phyloP scores from a whole-genome alignment of 306 rosid genomes.

The Prunus kanzakura region DNA sequence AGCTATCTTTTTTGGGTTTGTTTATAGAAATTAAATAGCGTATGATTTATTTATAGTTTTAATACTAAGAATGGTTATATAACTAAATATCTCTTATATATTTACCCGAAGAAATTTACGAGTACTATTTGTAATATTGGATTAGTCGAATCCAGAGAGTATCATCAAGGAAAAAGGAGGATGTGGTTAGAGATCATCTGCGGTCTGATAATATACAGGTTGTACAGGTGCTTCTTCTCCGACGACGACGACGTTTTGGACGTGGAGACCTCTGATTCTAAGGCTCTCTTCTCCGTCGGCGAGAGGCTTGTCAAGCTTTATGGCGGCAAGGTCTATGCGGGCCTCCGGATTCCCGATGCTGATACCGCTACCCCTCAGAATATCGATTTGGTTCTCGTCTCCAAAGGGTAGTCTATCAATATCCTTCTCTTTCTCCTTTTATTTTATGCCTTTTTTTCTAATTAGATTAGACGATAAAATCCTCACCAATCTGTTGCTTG shows the following conservation, averaged over 20 bases:
- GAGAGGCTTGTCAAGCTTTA: slow-evolving; percentile 66
- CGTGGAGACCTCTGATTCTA: slow-evolving; percentile 55
- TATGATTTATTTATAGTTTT: rapidly evolving
- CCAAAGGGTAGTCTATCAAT: slow-evolving; percentile 41
- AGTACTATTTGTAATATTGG: too few species aligned
- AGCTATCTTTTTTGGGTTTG: too few species aligned
- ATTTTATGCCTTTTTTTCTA: not conserved
- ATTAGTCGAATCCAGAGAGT: not conserved
- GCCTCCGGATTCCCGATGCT: slow-evolving; percentile 95
- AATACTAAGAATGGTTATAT: too few species aligned
- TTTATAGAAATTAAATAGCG: too few species aligned
- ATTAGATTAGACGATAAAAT: too few species aligned
- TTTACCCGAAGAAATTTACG: too few species aligned
- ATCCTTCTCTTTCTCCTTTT: not conserved
- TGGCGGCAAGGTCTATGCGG: slow-evolving; percentile 65
- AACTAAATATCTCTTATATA: too few species aligned
- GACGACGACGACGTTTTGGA: slow-evolving; percentile 59
- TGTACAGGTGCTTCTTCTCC: slow-evolving; percentile 46
- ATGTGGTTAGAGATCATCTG: slow-evolving; percentile 73
- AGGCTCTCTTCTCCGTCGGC: slow-evolving; percentile 68
- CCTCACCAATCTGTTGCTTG: not conserved
- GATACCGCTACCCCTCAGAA: slow-evolving; percentile 64
- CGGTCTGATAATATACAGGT: slow-evolving; percentile 52
- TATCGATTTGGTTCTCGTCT: slow-evolving; percentile 68
- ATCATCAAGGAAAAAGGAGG: not conserved